Conservation (phyloP, 768 basidiomycete species). For the Leucocoprinus sp. region DNA sequence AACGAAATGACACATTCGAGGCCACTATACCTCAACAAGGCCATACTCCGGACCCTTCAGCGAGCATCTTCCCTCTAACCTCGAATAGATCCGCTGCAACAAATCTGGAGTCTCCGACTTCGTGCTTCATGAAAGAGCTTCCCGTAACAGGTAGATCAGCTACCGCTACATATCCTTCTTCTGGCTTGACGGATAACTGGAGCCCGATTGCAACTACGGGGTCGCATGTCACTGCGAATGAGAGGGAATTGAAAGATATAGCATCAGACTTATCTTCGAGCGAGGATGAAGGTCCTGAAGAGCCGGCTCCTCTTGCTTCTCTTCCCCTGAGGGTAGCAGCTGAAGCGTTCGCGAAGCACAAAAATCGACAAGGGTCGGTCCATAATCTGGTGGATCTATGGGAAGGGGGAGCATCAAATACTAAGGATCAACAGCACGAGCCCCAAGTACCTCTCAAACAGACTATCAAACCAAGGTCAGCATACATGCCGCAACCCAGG, state of each 20-base stretch:
- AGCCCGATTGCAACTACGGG: conserved; percentile 28
- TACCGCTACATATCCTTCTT: conserved; percentile 11
- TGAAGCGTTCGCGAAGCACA: conserved; percentile 28
- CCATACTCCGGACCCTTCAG: conserved; percentile 22
- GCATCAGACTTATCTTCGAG: conserved; percentile 44
- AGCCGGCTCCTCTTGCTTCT: conserved; percentile 24
- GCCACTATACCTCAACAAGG: conserved; percentile 30
- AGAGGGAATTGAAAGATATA: conserved; percentile 18
- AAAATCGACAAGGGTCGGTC: conserved; percentile 70
- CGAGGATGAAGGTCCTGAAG: conserved; percentile 51
- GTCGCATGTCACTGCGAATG: not conserved
- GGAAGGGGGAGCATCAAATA: conserved; percentile 41
- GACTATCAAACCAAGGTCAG: conserved; percentile 3
- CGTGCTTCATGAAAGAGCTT: conserved; percentile 29
- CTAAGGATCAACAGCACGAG: conserved; percentile 34
- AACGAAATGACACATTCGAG: conserved; percentile 34
- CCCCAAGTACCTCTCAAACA: conserved; percentile 3
- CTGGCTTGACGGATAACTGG: conserved; percentile 37
- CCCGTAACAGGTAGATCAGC: conserved; percentile 23
- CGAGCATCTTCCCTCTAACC: conserved; percentile 4
- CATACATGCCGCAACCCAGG: conserved; percentile 7
- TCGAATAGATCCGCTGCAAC: conserved; percentile 16
- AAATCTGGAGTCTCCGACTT: conserved; percentile 27
- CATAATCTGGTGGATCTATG: conserved; percentile 78
- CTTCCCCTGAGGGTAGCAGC: conserved; percentile 18